A percentile compares a stretch with the other conserved stretches of the same genome.
Conservation (phyloP, 495 filamentous ascomycete genomes). For the Xanthoparmelia taractica region DNA sequence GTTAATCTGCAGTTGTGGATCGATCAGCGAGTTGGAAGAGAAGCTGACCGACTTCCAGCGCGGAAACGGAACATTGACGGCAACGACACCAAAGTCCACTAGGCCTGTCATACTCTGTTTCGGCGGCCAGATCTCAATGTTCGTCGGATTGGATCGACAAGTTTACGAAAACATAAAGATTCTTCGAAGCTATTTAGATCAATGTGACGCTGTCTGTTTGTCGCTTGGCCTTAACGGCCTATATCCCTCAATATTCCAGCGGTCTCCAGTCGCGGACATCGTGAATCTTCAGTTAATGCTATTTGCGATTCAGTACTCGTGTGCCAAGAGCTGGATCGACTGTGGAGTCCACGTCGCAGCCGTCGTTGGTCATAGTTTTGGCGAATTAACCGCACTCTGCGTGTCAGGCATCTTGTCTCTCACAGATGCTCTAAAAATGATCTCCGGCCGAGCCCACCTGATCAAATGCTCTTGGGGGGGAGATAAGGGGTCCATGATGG, state of each 20-base stretch:
- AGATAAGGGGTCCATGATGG: constrained; percentile 42
- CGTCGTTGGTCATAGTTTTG: constrained; percentile 48
- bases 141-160: constrained; percentile 35
- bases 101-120: constrained; percentile 46
- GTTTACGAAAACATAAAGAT: constrained; percentile 34
- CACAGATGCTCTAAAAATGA: constrained; percentile 33
- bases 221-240: constrained; percentile 27
- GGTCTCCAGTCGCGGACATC: constrained; percentile 30
- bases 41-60: neutral
- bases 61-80: constrained; percentile 31
- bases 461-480: constrained; percentile 33
- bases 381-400: constrained; percentile 42
- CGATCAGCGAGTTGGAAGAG: constrained; percentile 14
- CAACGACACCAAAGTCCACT: constrained; percentile 4
- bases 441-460: constrained; percentile 34
- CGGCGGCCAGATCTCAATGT: constrained; percentile 44
- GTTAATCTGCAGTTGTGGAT: constrained; percentile 13
- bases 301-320: constrained; percentile 45
- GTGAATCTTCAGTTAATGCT: constrained; percentile 37
- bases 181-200: constrained; percentile 36
- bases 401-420: constrained; percentile 35
- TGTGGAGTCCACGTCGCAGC: constrained; percentile 35
- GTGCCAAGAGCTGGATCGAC: constrained; percentile 44
- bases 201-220: constrained; percentile 28
- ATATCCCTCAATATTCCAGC: constrained; percentile 31